Evolutionary conservation across 2,329 filamentous ascomycete genomes (phyloP), one percentile per base, ranked within the genome.

Genomic region (Escovopsis sp.): DNA sequence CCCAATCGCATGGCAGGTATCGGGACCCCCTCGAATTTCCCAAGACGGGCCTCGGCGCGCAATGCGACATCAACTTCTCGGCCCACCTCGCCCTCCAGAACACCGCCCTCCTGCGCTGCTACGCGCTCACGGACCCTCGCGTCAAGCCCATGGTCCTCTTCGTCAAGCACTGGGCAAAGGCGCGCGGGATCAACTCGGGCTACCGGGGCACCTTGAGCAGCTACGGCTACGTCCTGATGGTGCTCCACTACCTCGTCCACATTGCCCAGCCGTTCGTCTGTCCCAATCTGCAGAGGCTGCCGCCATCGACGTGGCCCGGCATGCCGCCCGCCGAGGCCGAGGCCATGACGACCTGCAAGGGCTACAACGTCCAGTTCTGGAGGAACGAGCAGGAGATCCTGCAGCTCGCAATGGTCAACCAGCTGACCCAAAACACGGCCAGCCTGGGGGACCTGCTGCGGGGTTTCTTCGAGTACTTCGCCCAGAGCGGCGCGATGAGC

Each of bases 181-280:
- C 71, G 25, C 78, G 88, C 37, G 82, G 79, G 47, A 88, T 94
- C 62, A 94, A 94, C 60, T 84, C 80, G 35, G 79, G 84, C 2
- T 93, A 93, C 55, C 79, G 80, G 32, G 87, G 88, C 35, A 93
- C 86, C 0, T 66, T 95, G 14, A 88, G 83, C 40, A 89, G 84
- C 49, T 94, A 94, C 53, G 87, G 88, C 39, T 95, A 89, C 59
- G 85, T 91, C 5, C 65, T 94, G 33, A 94, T 95, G 87, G 79
- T 93, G 5, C 66, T 94, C 13, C 88, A 95, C 60, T 94, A 89
- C 54, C 72, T 94, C 25, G 77, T 91, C 53, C 94, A 94, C 51
- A 60, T 94, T 40, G 82, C 74, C 1, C 68, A 76, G 38, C 87
- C 88, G 0, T 85, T 86, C 41, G 82, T 95, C 14, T 78, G 85